Base-by-base conservation (phyloP, 352 stramenopile genomes). In the Blastocystis hominis region DNA sequence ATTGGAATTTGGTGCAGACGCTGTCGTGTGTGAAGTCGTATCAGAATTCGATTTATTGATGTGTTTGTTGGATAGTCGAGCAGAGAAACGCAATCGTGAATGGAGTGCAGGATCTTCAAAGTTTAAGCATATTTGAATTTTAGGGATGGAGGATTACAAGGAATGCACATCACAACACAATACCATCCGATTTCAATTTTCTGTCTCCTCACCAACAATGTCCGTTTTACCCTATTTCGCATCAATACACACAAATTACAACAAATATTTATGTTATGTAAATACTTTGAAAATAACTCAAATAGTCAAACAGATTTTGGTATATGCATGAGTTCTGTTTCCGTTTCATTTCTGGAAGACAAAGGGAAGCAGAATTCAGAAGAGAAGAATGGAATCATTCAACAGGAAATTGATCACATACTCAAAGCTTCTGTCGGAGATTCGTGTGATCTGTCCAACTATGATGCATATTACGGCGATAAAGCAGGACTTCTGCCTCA, bases 11-110 rank as follows among this genome's bases (percentile, higher is more conserved):
- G 30, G 20, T 72, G 1, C 62, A 72, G 20, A 72, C 62, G 62
- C 62, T 72, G 30, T 72, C 62, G 1, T 72, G 62, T 42, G 62
- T 72, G 62, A 72, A 72, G 38, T 13, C 62, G 62, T 72, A 72
- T 47, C 36, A 34, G 36, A 24, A 20, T 20, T 47, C 10, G 62
- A 40, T 72, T 42, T 72, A 72, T 44, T 72, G 34, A 34, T 46
- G 62, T 72, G 62, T 72, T 72, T 72, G 62, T 72, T 72, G 17
- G 9, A 68, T 68, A 59, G 13, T n/a, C n/a, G 13, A n/a, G 50
- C 50, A n/a, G 24, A 30, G 24, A 30, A 30, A 30, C 24, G 24
- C 24, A 30, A 30, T 30, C 24, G 24, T 30, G 24, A 30, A 30
- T 30, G 24, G 24, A 30, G 24, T 30, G 24, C 0, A 30, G 24